phyloP scores from a whole-genome alignment of 257 asterid genomes.

The Salvia miltiorrhiza region DNA sequence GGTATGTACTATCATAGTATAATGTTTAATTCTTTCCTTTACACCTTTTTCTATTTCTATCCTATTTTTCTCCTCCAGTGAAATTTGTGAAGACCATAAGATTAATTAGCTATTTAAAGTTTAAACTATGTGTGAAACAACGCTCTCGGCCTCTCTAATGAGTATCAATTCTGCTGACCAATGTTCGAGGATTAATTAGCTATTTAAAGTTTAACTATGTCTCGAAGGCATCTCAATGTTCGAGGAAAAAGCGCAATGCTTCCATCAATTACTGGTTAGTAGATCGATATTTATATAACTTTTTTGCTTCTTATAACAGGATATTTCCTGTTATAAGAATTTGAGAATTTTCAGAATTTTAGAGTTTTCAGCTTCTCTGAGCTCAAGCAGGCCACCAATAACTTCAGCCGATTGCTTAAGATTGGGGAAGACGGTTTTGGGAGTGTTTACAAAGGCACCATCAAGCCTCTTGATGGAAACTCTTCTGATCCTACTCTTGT shows the following conservation, averaged over 20 bases:
- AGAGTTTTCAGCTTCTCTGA: slow-evolving; percentile 75
- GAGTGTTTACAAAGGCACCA: slow-evolving; percentile 63
- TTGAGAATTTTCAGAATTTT: slow-evolving; percentile 65
- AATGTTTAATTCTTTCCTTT: slow-evolving; percentile 1
- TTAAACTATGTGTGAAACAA: too few species aligned
- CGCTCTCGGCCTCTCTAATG: too few species aligned
- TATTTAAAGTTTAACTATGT: too few species aligned
- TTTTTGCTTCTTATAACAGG: too few species aligned
- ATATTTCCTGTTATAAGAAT: too few species aligned
- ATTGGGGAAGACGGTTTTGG: slow-evolving; percentile 98
- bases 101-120: too few species aligned
- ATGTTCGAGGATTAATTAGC: too few species aligned
- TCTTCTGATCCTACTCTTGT: slow-evolving; percentile 54
- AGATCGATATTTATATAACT: too few species aligned
- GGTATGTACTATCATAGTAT: slow-evolving; percentile 34
- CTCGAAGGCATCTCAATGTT: slow-evolving; percentile 89
- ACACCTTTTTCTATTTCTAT: background rate
- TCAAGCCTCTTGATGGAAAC: slow-evolving; percentile 54
- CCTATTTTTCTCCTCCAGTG: too few species aligned
- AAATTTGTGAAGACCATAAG: too few species aligned
- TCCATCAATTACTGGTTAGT: slow-evolving; percentile 88
- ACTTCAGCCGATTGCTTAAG: slow-evolving; percentile 64
- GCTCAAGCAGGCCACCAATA: slow-evolving; percentile 69
- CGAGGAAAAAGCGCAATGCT: slow-evolving; percentile 96
- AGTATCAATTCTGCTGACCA: too few species aligned